Evolutionary conservation across 1,284 basidiomycete genomes (phyloP).

Genomic region (Naganishia sp.): DNA sequence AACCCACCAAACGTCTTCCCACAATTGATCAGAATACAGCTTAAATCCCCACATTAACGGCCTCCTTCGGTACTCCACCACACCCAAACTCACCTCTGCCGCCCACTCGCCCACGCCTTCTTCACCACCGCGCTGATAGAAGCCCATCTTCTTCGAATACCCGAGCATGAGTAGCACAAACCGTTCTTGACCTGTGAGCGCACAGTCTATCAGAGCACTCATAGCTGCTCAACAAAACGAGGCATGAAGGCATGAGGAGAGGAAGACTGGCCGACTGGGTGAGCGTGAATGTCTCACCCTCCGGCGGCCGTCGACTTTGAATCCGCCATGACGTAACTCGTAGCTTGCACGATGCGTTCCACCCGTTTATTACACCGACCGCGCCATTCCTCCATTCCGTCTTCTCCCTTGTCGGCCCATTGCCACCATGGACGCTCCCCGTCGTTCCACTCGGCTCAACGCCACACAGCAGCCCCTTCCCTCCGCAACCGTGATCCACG

Average conservation of each 20-base stretch:
- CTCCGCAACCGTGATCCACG: not conserved
- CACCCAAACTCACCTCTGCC: not conserved
- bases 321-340: too few relatives aligned
- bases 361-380: not conserved
- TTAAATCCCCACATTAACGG: not conserved
- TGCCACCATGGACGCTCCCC: conserved; percentile 10
- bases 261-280: too few relatives aligned
- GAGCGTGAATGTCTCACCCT: too few relatives aligned
- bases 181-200: too few relatives aligned
- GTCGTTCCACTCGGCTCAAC: conserved; percentile 11
- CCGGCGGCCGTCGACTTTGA: too few relatives aligned
- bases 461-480: not conserved
- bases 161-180: too few relatives aligned
- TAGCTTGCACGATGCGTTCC: too few relatives aligned
- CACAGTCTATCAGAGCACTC: too few relatives aligned
- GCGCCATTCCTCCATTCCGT: not conserved
- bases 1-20: conserved; percentile 18
- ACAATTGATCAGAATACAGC: conserved; percentile 20
- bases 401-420: not conserved
- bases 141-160: too few relatives aligned
- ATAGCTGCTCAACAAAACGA: too few relatives aligned
- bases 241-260: too few relatives aligned
- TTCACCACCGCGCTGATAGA: conserved; percentile 1
- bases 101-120: conserved; percentile 12
- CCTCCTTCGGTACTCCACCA: not conserved